Evolutionary conservation across 805 yeast species (phyloP).

Genomic region (Yarrowia divulgata): DNA sequence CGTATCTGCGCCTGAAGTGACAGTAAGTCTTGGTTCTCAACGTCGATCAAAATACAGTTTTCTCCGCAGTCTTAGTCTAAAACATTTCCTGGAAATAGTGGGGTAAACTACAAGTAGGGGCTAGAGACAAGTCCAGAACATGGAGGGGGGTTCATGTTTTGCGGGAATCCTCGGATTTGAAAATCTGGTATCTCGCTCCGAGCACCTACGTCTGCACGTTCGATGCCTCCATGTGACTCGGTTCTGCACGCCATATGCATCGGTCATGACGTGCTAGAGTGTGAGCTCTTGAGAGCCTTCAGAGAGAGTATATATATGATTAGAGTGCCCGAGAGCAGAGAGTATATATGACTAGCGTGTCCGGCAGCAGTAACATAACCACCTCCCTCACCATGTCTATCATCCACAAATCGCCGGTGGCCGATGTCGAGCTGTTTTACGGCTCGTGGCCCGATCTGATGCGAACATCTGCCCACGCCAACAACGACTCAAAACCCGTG

Average conservation of each 20-base stretch:
- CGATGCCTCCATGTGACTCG: slow-evolving; percentile 16
- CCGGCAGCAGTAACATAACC: no score
- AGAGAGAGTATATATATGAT: not conserved
- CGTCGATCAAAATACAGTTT: not conserved
- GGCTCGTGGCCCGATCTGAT: slow-evolving; percentile 38
- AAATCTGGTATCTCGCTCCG: no score
- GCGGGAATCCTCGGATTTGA: no score
- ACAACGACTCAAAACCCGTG: slow-evolving; percentile 21
- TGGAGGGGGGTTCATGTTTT: slow-evolving; percentile 1
- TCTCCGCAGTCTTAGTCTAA: not conserved
- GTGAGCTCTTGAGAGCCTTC: not conserved
- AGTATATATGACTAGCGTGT: not conserved
- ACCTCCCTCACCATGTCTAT: slow-evolving; percentile 1
- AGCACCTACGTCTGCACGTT: no score
- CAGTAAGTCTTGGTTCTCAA: no score
- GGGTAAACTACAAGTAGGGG: not conserved
- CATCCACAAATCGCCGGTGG: slow-evolving; percentile 31
- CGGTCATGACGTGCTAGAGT: slow-evolving; percentile 28
- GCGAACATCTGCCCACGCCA: slow-evolving; percentile 6
- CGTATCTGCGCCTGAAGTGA: no score
- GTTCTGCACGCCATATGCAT: slow-evolving; percentile 39
- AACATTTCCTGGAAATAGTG: not conserved
- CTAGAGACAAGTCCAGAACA: not conserved
- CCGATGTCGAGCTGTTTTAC: slow-evolving; percentile 4
- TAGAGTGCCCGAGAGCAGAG: no score